Base-by-base conservation (phyloP, 208 protist species). In the Leishmania mexicana region DNA sequence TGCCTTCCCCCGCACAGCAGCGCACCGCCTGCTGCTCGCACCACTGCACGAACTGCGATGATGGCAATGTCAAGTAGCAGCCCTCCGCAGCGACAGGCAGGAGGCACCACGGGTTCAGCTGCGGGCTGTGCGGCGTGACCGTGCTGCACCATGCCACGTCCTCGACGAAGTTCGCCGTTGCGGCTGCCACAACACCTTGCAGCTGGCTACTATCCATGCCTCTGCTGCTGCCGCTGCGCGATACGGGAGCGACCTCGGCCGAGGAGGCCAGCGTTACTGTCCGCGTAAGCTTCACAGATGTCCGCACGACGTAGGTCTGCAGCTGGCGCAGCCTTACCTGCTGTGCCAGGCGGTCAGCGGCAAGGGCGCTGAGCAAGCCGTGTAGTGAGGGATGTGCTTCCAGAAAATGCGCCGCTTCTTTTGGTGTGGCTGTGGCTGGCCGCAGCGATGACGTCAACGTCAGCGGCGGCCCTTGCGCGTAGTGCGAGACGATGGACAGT, bases 31-130 rank as follows among this genome's bases (percentile, higher is more conserved):
- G 80, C 47, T 51, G 35, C 51, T 82, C 31, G 45, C 78, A 82
- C 82, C 82, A 85, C 38, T 79, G 77, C 35, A 85, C 77, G 80
- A 88, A 95, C 0, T 72, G 60, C 4, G 62, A 31, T 15, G 89
- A 90, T 6, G 93, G 92, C 28, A 95, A 83, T 45, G 92, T 82
- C 17, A 96, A 10, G 85, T 87, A 96, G 67, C 93, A 79, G n/a
- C 93, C 93, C 42, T 94, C 89, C 45, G 84, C 87, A 2, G 89
- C 81, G 17, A 94, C 75, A 17, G 89, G 84, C 57, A 82, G 82
- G 47, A 84, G 85, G 65, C 65, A 67, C 83, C 83, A 90, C 62
- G 82, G 76, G 77, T 88, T 87, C 80, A 82, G 75, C 76, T 81
- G 57, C 57, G 73, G 68, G 64, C 74, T n/a, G 38, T 82, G 58